Base-by-base conservation (phyloP, 192 early-diverging fungal species). In the Linnemannia elongata region DNA sequence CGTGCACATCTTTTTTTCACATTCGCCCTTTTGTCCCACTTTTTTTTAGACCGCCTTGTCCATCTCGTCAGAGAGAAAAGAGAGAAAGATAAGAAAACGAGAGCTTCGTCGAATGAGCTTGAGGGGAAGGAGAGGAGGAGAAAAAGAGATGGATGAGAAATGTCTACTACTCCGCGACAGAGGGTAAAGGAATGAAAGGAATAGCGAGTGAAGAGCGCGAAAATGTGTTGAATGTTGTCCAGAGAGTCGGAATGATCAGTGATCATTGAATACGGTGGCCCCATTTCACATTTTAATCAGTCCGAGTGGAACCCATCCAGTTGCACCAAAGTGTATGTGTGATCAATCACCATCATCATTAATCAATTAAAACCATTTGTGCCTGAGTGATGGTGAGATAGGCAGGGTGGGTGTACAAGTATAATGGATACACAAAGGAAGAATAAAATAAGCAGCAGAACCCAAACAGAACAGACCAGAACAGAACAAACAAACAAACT, bases 11-110 rank as follows among this genome's bases (percentile, higher is more conserved):
- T 60, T 57, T 60, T 6, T 60, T 27, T 60, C n/a, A 12, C n/a
- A 60, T 60, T 60, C 55, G 55, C 55, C 55, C 10, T 66, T 66
- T 66, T 66, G 60, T 66, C 30, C 60, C 60, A 66, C n/a, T 66
- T 66, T 66, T 66, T 66, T 66, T 66, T 66, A 66, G 60, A 22
- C 27, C 12, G 30, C 30, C 7, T 66, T 33, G 60, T 66, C 30
- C 60, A 66, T 66, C 60, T 66, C 60, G 60, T 15, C 3, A 33
- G 60, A 33, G 30, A 66, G 54, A 15, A 20, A 54, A 54, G 9
- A 54, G 38, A 38, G 38, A 27, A 66, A 60, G 60, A 66, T 33
- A 66, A 66, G 60, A 33, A 30, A 66, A 13, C 60, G 12, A 66
- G 30, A 66, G 27, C 30, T 12, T 24, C 60, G 44, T 45, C 60